These are phyloP conservation scores for Mariannaea elegans DNA, from an alignment of 2,329 filamentous ascomycete species.

Conservation along the genomic window DNA sequence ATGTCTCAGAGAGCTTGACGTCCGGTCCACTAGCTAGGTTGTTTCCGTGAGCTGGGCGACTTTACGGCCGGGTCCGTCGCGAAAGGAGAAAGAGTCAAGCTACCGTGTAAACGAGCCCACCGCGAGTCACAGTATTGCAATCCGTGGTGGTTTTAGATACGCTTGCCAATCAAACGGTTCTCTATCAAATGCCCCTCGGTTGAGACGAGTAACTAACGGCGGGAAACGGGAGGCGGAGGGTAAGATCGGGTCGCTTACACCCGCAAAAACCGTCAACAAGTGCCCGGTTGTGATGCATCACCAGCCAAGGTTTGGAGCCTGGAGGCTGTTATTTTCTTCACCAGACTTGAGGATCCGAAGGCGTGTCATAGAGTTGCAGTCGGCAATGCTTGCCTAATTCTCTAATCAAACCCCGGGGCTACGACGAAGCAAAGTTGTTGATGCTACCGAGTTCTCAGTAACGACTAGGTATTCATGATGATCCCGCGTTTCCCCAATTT, in stretches of 20 bases:
- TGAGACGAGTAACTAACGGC: not conserved
- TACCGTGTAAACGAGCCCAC: not conserved
- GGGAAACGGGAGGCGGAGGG: slow-evolving; percentile 7
- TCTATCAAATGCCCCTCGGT: not conserved
- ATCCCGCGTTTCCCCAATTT: not conserved
- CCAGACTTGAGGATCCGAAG: no score
- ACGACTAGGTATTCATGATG: not conserved
- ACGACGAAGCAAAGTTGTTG: not conserved
- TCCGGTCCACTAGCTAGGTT: no score
- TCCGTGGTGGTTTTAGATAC: not conserved
- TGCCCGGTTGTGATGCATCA: slow-evolving; percentile 8
- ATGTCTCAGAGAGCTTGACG: no score
- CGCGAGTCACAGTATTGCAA: not conserved
- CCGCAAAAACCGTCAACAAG: not conserved
- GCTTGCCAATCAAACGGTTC: not conserved
- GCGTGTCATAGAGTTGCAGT: not conserved
- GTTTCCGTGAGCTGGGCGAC: no score
- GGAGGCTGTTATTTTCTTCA: no score
- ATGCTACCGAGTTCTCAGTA: no score
- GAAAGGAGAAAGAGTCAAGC: not conserved
- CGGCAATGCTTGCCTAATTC: not conserved
- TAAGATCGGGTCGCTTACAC: slow-evolving; percentile 14
- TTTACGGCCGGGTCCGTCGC: not conserved
- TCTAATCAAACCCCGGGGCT: slow-evolving; percentile 8
- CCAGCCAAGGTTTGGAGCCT: slow-evolving; percentile 3